Evolutionary conservation across 257 asterid genomes (phyloP).

Genomic region (Solanum pinnatisectum): DNA sequence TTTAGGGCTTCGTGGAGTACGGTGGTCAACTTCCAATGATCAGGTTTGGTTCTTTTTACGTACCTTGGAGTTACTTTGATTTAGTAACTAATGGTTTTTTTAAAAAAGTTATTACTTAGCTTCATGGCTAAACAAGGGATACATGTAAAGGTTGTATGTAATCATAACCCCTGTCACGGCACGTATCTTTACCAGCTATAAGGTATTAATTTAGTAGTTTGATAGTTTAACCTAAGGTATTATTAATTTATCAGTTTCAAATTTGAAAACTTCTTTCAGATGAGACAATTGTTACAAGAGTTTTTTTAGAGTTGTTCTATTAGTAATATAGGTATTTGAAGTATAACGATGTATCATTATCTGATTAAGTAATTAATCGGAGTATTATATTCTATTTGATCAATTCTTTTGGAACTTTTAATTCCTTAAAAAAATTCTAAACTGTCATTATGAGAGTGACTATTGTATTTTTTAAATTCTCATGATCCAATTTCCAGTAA

Average conservation of each 20-base stretch:
- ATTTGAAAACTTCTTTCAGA: not conserved
- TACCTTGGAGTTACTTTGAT: not conserved
- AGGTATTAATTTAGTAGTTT: not conserved
- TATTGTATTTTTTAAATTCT: not conserved
- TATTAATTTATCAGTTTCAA: not conserved
- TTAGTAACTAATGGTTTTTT: not conserved
- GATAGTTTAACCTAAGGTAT: not conserved
- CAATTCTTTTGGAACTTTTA: not conserved
- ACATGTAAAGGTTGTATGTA: not conserved
- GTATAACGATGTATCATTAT: not conserved
- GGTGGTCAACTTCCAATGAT: slow-evolving; percentile 78
- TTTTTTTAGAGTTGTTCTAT: not conserved
- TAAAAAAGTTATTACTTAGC: not conserved
- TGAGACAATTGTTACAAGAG: not conserved
- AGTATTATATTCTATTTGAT: not conserved
- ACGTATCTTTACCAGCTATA: not conserved
- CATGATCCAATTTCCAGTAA: not conserved
- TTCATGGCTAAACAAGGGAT: not conserved
- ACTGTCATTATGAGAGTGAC: not conserved
- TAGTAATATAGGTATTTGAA: not conserved
- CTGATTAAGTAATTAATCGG: not conserved
- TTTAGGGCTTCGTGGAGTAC: slow-evolving; percentile 73
- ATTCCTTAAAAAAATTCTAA: not conserved
- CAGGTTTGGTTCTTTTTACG: slow-evolving; percentile 55
- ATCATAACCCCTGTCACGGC: not conserved